Evolutionary conservation across 345 rosid genomes (phyloP), one percentile per base, ranked within the genome.

Genomic region (Salix exigua): DNA sequence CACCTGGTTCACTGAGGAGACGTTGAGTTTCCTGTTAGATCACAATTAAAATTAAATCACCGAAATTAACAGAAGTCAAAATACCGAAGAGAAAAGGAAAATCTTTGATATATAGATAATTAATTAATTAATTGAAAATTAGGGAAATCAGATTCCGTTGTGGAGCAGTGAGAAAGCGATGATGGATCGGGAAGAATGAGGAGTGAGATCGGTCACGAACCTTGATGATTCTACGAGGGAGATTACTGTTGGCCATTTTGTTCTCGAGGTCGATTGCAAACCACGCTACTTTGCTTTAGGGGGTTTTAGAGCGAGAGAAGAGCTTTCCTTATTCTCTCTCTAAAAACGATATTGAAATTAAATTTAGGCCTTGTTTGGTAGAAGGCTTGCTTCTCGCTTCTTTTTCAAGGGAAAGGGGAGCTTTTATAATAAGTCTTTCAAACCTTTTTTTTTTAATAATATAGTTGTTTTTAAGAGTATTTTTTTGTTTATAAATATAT

Each of bases 1-100:
- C 46, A 92, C 99, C 99, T 58, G 99, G 99, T 82, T 96, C 99
- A 78, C 97, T 96, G 81, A 96, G 99, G 37, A 96, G 95, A 74
- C 99, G 98, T 76, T 94, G 98, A 33, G 99, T 96, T 89, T 96
- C 99, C 98, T 96, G 86, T 66, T 60, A 80, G 30, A 26, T 21
- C 33, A 42, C 55, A 58, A n/a, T 18, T 53, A 51, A 72, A 38
- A 13, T 7, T 19, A 53, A 18, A 64, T 40, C 28, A 40, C 62
- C 23, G 17, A 69, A 46, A 51, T 62, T 42, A 40, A 46, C 70
- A 25, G 38, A 68, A 23, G 21, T 19, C 70, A 55, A 55, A 37
- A 70, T 44, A 60, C n/a, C 46, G 48, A n/a, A 58, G 3, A 30
- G 13, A 40, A 0, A 51, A 38, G 42, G 9, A 48, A 13, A 37